Evolutionary conservation across 495 filamentous ascomycete species (phyloP).

Genomic region (Schizothecium vesticola): DNA sequence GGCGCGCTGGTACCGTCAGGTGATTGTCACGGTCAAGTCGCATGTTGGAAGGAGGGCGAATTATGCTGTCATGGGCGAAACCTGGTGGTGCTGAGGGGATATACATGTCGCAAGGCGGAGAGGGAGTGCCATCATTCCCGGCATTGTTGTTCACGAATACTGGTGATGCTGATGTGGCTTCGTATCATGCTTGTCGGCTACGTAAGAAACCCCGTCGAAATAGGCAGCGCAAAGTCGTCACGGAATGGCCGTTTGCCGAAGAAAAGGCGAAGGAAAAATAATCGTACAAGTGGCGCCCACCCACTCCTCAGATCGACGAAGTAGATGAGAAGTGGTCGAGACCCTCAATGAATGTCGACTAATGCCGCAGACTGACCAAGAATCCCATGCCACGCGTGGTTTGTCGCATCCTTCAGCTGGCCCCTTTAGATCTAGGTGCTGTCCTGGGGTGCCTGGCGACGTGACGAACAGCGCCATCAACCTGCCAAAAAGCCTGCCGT

Average conservation of each 20-base stretch:
- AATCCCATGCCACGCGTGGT: constrained; percentile 24
- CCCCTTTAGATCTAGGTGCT: constrained; percentile 23
- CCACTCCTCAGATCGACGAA: constrained; percentile 26
- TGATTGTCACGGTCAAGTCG: constrained; percentile 16
- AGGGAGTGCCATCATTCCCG: constrained; percentile 13
- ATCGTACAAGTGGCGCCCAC: constrained; percentile 33
- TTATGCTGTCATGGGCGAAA: constrained; percentile 7
- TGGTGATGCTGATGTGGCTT: constrained; percentile 26
- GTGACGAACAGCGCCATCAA: constrained; percentile 29
- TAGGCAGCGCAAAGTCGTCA: constrained; percentile 30
- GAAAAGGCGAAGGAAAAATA: constrained; percentile 29
- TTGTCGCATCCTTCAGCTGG: constrained; percentile 30
- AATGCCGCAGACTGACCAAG: constrained; percentile 30
- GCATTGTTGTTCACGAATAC: constrained; percentile 25
- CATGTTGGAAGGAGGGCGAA: constrained; percentile 17
- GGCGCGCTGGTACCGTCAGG: background rate
- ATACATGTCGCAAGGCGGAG: constrained; percentile 8
- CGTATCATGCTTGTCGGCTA: constrained; percentile 32
- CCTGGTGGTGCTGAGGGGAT: constrained; percentile 11
- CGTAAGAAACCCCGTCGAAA: constrained; percentile 28
- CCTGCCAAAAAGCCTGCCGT: constrained; percentile 31
- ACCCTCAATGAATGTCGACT: constrained; percentile 28
- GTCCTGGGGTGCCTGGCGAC: constrained; percentile 23
- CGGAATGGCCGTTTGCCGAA: constrained; percentile 28
- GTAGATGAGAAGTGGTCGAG: constrained; percentile 18